These are phyloP conservation scores for Tilletia setariae DNA, from an alignment of 1,284 basidiomycete species.

Conservation along the genomic window DNA sequence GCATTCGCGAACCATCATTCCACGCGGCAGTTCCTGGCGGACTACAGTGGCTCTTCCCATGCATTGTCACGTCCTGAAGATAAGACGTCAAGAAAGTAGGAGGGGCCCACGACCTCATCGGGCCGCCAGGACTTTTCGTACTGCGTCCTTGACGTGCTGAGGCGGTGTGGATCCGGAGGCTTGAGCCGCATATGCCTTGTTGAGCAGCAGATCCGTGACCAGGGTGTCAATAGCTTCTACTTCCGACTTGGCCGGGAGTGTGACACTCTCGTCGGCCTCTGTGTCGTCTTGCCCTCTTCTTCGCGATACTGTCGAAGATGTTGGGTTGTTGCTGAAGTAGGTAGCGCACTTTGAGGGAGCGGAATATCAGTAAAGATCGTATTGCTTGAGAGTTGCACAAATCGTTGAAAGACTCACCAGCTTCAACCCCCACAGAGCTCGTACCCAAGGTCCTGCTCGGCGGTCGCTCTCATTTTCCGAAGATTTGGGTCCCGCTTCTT, in stretches of 20 bases:
- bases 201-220: slow-evolving; percentile 36
- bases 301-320: not conserved
- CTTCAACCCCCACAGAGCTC: slow-evolving; percentile 51
- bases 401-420: slow-evolving; percentile 27
- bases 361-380: not conserved
- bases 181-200: slow-evolving; percentile 34
- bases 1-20: too few species aligned
- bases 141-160: slow-evolving; percentile 6
- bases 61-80: too few species aligned
- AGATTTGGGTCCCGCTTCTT: slow-evolving; percentile 10
- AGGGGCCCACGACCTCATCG: not conserved
- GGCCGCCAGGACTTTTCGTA: slow-evolving; percentile 2
- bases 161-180: slow-evolving; percentile 15
- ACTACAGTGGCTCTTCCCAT: too few species aligned
- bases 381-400: too few species aligned
- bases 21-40: too few species aligned
- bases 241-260: not conserved
- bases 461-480: slow-evolving; percentile 11
- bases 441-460: slow-evolving; percentile 37
- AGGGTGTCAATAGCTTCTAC: slow-evolving; percentile 38
- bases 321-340: slow-evolving; percentile 15
- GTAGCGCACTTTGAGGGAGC: slow-evolving; percentile 17
- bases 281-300: slow-evolving; percentile 20
- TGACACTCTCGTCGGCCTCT: slow-evolving; percentile 19
- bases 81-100: too few species aligned